A percentile compares a stretch with the other conserved stretches of the same genome.
phyloP scores from a whole-genome alignment of 2,329 filamentous ascomycete genomes.

The Ceratocystiopsis brevicomis region DNA sequence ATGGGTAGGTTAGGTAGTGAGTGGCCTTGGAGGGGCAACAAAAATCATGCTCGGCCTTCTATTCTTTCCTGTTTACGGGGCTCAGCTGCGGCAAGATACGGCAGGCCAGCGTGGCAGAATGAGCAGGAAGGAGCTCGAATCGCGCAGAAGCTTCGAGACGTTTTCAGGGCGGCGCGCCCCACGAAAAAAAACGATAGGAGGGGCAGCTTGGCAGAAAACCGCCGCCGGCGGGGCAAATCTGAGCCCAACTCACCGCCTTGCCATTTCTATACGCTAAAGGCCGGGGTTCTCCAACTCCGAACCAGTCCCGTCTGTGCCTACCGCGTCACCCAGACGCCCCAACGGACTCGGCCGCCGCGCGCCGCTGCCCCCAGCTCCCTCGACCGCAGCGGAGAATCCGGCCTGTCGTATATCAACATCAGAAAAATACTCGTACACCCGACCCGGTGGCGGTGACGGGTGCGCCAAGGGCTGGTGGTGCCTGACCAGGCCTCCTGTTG shows the following conservation, averaged over 20 bases:
- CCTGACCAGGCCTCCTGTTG: constrained; percentile 10
- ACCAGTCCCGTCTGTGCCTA: background rate
- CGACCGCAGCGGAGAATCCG: constrained; percentile 20
- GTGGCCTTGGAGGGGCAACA: no score
- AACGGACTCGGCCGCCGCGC: constrained; percentile 19
- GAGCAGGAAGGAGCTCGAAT: background rate
- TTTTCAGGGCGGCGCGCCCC: background rate
- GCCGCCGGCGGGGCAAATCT: background rate
- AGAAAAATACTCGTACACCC: constrained; percentile 28
- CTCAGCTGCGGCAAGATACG: no score
- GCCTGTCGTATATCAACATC: constrained; percentile 24
- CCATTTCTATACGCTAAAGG: background rate
- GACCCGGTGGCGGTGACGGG: constrained; percentile 17
- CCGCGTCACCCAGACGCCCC: constrained; percentile 15
- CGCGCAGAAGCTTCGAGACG: constrained; percentile 6
- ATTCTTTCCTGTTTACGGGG: no score
- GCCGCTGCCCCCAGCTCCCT: no score
- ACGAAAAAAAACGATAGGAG: background rate
- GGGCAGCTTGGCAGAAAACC: background rate
- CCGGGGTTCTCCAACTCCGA: no score
- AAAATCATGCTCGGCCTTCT: no score
- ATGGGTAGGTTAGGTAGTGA: no score
- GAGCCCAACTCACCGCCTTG: constrained; percentile 5
- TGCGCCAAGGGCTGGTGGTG: constrained; percentile 1
- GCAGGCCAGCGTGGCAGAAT: no score